Evolutionary conservation across 73 alveolate genomes (phyloP).

Genomic region (Breviolum minutum): DNA sequence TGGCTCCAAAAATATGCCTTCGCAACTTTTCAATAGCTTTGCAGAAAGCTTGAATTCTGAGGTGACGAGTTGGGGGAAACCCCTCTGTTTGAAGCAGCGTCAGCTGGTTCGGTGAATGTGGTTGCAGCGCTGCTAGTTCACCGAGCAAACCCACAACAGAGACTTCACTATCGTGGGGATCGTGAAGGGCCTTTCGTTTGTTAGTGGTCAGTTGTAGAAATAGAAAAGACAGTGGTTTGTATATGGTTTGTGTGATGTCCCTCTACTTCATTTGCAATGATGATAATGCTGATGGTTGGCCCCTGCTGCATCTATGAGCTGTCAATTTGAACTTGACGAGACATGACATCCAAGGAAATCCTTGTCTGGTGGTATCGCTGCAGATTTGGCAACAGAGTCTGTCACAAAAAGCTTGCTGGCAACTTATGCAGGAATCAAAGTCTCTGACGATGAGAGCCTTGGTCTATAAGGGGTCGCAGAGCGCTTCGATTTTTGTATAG

Average conservation of each 20-base stretch:
- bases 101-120: conserved; percentile 75
- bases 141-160: conserved; percentile 59
- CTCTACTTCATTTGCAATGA: neutral
- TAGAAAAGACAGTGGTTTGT: no score
- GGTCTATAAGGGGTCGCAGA: neutral
- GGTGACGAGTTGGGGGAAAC: conserved; percentile 91
- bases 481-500: no score
- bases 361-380: conserved; percentile 68
- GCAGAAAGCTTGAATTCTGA: neutral
- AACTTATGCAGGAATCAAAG: conserved; percentile 47
- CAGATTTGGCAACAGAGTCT: conserved; percentile 55
- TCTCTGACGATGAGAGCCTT: conserved; percentile 62
- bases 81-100: conserved; percentile 75
- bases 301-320: neutral
- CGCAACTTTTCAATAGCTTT: neutral
- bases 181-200: neutral
- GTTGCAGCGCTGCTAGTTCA: conserved; percentile 85
- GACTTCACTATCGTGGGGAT: neutral
- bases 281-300: neutral
- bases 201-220: neutral
- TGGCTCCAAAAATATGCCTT: neutral
- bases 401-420: conserved; percentile 68
- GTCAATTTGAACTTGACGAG: neutral
- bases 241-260: neutral
- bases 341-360: conserved; percentile 7